phyloP scores from a whole-genome alignment of 805 yeast genomes.

The Starmerella scarabaei region DNA sequence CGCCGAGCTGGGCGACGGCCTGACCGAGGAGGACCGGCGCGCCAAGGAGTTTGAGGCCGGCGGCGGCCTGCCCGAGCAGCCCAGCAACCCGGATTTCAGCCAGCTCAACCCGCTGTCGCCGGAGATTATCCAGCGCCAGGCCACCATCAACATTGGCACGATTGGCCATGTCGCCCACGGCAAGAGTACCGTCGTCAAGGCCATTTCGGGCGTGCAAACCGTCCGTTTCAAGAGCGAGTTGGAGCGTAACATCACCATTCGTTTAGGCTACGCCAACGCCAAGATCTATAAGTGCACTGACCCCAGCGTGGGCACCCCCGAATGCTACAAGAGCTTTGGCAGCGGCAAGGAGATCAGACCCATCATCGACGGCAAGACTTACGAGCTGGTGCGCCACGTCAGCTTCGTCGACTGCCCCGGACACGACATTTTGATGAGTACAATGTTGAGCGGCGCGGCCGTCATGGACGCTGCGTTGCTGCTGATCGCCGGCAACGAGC shows the following conservation, averaged over 20 bases:
- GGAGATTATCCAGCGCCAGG: slow-evolving; percentile 91
- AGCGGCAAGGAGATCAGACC: slow-evolving; percentile 93
- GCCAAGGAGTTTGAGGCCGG: slow-evolving; percentile 88
- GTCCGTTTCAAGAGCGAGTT: slow-evolving; percentile 98
- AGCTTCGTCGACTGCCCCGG: slow-evolving; percentile 99
- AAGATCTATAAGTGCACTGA: slow-evolving; percentile 89
- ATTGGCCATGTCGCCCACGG: slow-evolving; percentile 93
- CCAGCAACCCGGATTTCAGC: slow-evolving; percentile 73
- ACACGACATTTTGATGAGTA: slow-evolving; percentile 99
- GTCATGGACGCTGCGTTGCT: slow-evolving; percentile 99
- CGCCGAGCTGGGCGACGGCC: slow-evolving; percentile 45
- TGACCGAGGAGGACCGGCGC: slow-evolving; percentile 59
- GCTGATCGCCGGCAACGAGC: slow-evolving; percentile 94
- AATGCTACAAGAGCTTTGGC: slow-evolving; percentile 85
- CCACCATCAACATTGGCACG: slow-evolving; percentile 96
- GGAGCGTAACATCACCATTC: slow-evolving; percentile 97
- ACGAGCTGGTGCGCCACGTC: slow-evolving; percentile 85
- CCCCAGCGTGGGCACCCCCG: slow-evolving; percentile 80
- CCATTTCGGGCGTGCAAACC: slow-evolving; percentile 96
- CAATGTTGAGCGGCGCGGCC: slow-evolving; percentile 99
- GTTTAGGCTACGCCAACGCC: slow-evolving; percentile 97
- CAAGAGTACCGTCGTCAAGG: slow-evolving; percentile 84
- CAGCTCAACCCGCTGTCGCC: slow-evolving; percentile 77
- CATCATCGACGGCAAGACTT: slow-evolving; percentile 75
- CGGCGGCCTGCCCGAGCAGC: slow-evolving; percentile 97